Conservation (phyloP, 106 monocot species). For the Cymbidium sinense region DNA sequence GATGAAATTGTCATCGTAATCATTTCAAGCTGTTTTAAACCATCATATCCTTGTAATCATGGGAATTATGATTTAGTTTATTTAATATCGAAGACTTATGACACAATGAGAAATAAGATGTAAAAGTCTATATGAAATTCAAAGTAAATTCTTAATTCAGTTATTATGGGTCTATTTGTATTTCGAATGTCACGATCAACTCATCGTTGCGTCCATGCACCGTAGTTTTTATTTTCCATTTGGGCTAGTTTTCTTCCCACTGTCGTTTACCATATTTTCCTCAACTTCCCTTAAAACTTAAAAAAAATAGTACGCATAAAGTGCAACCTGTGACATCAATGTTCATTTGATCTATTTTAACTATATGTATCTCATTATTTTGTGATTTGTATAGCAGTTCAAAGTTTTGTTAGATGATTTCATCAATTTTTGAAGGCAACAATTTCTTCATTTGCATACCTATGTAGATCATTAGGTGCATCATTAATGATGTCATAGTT, state of each 20-base stretch:
- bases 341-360: not conserved
- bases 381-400: not conserved
- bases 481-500: constrained; percentile 1
- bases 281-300: too few species aligned
- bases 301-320: too few species aligned
- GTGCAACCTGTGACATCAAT: too few species aligned
- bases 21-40: constrained; percentile 80
- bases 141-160: too few species aligned
- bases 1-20: constrained; percentile 81
- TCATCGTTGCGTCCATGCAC: not conserved
- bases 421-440: constrained; percentile 29
- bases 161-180: too few species aligned
- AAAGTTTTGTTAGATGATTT: not conserved
- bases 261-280: too few species aligned
- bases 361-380: not conserved
- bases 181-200: too few species aligned
- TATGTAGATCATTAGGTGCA: not conserved
- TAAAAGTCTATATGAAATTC: too few species aligned
- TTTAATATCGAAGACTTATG: not conserved
- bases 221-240: not conserved
- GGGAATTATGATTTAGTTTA: not conserved
- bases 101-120: too few species aligned
- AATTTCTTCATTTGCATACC: constrained; percentile 18
- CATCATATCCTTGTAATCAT: not conserved
- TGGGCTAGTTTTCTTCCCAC: not conserved